A percentile compares a stretch with the other conserved stretches of the same genome.
Evolutionary conservation across 345 rosid species (phyloP).

Genomic region (Boechera stricta): DNA sequence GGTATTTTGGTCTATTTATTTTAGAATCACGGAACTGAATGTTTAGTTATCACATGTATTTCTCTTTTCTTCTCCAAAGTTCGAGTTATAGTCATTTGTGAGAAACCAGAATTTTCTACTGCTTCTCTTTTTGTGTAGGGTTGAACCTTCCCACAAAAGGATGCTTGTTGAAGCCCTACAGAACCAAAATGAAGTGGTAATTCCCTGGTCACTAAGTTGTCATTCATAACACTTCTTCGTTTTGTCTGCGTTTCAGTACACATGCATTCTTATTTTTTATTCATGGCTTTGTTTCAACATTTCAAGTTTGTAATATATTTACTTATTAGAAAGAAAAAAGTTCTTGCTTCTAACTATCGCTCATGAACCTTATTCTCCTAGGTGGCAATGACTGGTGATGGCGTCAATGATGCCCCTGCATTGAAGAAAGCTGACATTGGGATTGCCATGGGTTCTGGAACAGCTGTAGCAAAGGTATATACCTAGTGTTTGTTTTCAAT

Average conservation of each 20-base stretch:
- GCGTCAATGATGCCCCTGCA: conserved; percentile 99
- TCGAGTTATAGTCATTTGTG: conserved; percentile 12
- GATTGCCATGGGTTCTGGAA: conserved; percentile 99
- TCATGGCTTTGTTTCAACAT: conserved; percentile 8
- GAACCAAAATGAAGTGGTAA: conserved; percentile 98
- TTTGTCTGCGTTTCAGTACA: conserved; percentile 18
- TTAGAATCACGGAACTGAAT: conserved; percentile 19
- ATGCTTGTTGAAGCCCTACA: conserved; percentile 98
- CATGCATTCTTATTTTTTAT: conserved; percentile 19
- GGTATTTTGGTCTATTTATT: conserved; percentile 50
- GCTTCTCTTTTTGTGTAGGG: conserved; percentile 57
- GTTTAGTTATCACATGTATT: conserved; percentile 16
- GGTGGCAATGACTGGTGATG: conserved; percentile 99
- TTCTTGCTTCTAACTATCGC: conserved; percentile 12
- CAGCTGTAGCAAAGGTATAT: conserved; percentile 97
- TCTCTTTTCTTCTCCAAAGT: conserved; percentile 31
- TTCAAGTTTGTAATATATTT: conserved; percentile 15
- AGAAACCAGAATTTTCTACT: conserved; percentile 28
- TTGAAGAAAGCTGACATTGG: conserved; percentile 97
- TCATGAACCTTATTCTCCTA: conserved; percentile 41
- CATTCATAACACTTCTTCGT: conserved; percentile 17
- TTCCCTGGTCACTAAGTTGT: conserved; percentile 26
- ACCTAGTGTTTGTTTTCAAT: conserved; percentile 7
- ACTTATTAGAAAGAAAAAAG: not conserved
- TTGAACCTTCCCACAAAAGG: conserved; percentile 97